Percentiles rank a stretch among this genome's conserved stretches.
Evolutionary conservation across 371 early-diverging fungal species (phyloP).

Genomic region (Saksenaea oblongispora): DNA sequence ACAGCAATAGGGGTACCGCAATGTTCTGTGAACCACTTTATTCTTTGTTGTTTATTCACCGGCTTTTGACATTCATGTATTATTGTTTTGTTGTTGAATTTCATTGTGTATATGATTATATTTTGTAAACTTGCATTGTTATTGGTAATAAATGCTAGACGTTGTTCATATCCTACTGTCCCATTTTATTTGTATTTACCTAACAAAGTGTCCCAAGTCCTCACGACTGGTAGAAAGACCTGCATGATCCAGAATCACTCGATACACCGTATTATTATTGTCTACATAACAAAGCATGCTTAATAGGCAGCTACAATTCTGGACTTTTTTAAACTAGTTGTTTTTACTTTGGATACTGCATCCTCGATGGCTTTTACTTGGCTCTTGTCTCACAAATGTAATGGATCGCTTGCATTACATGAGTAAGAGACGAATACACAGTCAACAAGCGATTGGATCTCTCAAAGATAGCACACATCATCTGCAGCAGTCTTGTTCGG

Average conservation of each 20-base stretch:
- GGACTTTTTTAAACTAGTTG: constrained; percentile 18
- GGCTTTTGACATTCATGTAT: constrained; percentile 16
- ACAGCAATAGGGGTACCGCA: no score
- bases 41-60: constrained; percentile 12
- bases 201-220: constrained; percentile 13
- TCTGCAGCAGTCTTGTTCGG: constrained; percentile 19
- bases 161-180: constrained; percentile 12
- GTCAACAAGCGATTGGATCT: constrained; percentile 22
- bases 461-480: constrained; percentile 16
- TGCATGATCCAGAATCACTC: constrained; percentile 19
- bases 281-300: constrained; percentile 17
- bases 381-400: constrained; percentile 22
- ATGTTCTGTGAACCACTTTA: no score
- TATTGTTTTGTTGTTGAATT: constrained; percentile 17
- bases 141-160: constrained; percentile 17
- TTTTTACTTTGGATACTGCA: constrained; percentile 20
- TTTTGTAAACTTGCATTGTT: constrained; percentile 17
- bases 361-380: constrained; percentile 18
- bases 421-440: constrained; percentile 19
- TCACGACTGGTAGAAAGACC: constrained; percentile 20
- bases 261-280: constrained; percentile 16
- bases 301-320: constrained; percentile 21
- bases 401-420: constrained; percentile 14
- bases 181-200: constrained; percentile 19
- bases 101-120: constrained; percentile 19